Conservation (phyloP, 2,329 filamentous ascomycete genomes). For the Gyromitra esculenta region DNA sequence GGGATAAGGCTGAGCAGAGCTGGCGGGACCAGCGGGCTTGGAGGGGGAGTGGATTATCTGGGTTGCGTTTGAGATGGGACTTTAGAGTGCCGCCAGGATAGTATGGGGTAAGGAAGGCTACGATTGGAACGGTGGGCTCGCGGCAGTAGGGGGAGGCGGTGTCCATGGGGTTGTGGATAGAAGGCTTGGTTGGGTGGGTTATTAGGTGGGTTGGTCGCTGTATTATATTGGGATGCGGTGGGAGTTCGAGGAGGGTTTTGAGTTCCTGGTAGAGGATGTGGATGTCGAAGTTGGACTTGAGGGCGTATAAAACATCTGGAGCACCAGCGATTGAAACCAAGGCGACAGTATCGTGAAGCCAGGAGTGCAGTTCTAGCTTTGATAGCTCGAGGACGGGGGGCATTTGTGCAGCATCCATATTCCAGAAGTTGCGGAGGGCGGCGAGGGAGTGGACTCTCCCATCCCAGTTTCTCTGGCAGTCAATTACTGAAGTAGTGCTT, state of each 20-base stretch:
- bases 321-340: constrained; percentile 17
- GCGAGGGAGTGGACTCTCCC: constrained; percentile 1
- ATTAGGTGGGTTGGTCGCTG: constrained; percentile 20
- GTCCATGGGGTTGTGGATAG: constrained; percentile 22
- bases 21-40: constrained; percentile 39
- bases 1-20: constrained; percentile 28
- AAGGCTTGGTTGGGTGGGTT: constrained; percentile 30
- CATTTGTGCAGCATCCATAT: not conserved
- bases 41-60: not conserved
- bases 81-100: constrained; percentile 35
- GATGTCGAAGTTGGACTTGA: constrained; percentile 39
- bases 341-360: constrained; percentile 42
- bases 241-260: constrained; percentile 19
- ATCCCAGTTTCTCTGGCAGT: constrained; percentile 9
- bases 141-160: constrained; percentile 28
- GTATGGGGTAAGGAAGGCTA: constrained; percentile 43
- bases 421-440: constrained; percentile 33
- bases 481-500: not conserved
- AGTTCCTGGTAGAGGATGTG: constrained; percentile 40
- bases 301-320: constrained; percentile 12
- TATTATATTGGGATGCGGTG: constrained; percentile 39
- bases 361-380: not conserved
- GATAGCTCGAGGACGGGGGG: not conserved
- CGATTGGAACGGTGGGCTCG: constrained; percentile 25
- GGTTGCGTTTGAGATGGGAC: not conserved